Percentiles rank a stretch among this genome's conserved stretches.
These are phyloP conservation scores for Euphorbia lathyris DNA, from an alignment of 345 rosid species.

Conservation along the genomic window DNA sequence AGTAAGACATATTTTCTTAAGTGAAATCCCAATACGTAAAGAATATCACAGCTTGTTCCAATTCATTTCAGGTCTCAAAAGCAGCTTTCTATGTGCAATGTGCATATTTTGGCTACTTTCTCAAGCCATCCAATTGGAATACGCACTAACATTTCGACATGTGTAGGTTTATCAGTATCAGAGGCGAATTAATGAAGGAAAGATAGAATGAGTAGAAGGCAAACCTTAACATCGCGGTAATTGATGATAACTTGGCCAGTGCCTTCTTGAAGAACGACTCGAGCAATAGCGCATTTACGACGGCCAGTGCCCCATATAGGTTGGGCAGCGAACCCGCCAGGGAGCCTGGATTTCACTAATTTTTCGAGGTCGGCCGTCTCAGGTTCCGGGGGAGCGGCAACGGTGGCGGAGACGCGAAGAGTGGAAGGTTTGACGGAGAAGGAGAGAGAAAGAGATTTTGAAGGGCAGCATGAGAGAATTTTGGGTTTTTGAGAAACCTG, in stretches of 20 bases:
- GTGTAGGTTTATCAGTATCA: too few relatives aligned
- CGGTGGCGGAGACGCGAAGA: constrained; percentile 53
- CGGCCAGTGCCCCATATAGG: constrained; percentile 84
- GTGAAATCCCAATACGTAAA: neutral
- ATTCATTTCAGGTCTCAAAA: neutral
- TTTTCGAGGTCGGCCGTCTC: constrained; percentile 55
- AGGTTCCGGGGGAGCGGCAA: constrained; percentile 39
- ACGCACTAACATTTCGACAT: too few relatives aligned
- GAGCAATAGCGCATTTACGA: constrained; percentile 84
- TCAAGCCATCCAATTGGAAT: neutral
- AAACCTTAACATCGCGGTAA: constrained; percentile 82
- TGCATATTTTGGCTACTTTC: neutral
- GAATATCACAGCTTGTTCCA: neutral
- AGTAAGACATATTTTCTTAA: neutral
- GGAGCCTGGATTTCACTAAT: constrained; percentile 79
- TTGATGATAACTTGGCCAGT: constrained; percentile 79
- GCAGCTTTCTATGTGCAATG: neutral
- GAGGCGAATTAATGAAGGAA: neutral
- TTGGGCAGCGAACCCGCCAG: constrained; percentile 93
- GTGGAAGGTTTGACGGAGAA: constrained; percentile 31
- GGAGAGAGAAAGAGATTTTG: constrained; percentile 27
- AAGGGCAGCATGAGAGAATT: constrained; percentile 34
- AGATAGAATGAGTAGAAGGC: neutral
- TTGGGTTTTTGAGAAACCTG: constrained; percentile 52
- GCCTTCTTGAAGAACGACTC: constrained; percentile 94